Evolutionary conservation across 176 grass and related monocot species (phyloP), one percentile per base, ranked within the genome.

Genomic region (Cenchrus americanus): DNA sequence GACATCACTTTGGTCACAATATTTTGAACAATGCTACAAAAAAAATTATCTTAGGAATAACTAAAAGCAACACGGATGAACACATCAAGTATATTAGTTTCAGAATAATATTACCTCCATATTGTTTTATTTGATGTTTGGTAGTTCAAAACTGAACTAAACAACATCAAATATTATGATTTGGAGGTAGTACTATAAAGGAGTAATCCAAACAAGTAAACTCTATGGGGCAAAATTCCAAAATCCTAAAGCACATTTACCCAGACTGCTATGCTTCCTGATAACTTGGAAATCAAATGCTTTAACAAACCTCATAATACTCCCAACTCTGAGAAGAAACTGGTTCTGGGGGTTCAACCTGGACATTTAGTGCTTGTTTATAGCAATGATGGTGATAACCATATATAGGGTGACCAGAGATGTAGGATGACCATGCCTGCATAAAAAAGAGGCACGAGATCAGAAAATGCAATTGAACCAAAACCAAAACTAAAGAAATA

Each of bases 311-410:
- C 76, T 91, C 82, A 51, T 85, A 66, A 13, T 77, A 88, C 61
- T 81, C 69, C 77, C 77, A 77, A 26, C 82, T 88, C 46, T 82
- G 77, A 73, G 78, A 86, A 81, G 79, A 84, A 77, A 59, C 61
- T 73, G 69, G 26, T 83, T 91, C 86, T 2, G 18, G 17, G 0
- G 79, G 76, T 46, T 87, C 48, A 73, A 86, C 52, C 54, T 86
- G 79, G 85, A 86, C 79, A 89, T 84, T 40, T 69, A 78, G 54
- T 59, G 83, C 63, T 64, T 69, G 68, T 69, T 83, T 66, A 86
- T 72, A 70, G 68, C 59, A 80, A 18, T 91, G 30, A 34, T 69
- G 78, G 58, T 82, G 72, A 79, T 87, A 88, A 50, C 62, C 69
- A 73, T 87, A 51, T n/a, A 77, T 48, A 48, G 89, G 83, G 44